Percentiles rank a stretch among this genome's conserved stretches.
phyloP scores from a whole-genome alignment of 2,329 filamentous ascomycete species.

The Botrytis medusae region DNA sequence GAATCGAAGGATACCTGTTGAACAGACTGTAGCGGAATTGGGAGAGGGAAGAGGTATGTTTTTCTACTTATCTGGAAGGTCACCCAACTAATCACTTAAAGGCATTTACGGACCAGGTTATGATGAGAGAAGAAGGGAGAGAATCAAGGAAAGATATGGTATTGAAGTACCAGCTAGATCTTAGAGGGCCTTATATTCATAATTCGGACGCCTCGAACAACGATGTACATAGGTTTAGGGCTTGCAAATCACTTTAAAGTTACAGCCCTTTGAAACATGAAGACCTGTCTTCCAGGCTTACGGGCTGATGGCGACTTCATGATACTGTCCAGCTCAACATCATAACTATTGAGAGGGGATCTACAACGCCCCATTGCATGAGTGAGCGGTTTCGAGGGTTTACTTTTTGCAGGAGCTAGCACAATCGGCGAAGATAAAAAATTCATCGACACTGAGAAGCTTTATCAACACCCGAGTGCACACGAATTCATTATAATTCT shows the following conservation, averaged over 20 bases:
- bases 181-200: slow-evolving; percentile 26
- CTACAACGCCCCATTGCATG: not conserved
- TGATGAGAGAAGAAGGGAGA: slow-evolving; percentile 64
- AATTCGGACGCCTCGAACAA: slow-evolving; percentile 18
- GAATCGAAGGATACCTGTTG: slow-evolving; percentile 60
- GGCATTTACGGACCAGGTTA: slow-evolving; percentile 68
- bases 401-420: not conserved
- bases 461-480: not conserved
- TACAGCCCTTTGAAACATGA: not conserved
- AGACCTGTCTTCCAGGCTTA: not conserved
- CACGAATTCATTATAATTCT: not conserved
- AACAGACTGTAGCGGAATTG: slow-evolving; percentile 64
- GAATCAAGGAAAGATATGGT: slow-evolving; percentile 68
- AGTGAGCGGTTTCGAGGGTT: not conserved
- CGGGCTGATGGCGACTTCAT: not conserved
- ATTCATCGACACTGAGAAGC: not conserved
- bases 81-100: slow-evolving; percentile 38
- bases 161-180: slow-evolving; percentile 55
- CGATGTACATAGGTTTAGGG: slow-evolving; percentile 22
- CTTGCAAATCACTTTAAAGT: slow-evolving; percentile 12
- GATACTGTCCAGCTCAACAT: not conserved
- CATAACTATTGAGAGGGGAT: not conserved
- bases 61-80: not conserved
- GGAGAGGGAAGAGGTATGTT: slow-evolving; percentile 69
- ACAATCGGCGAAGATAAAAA: not conserved